phyloP scores from a whole-genome alignment of 2,329 filamentous ascomycete genomes.

The Penicillium sp. region DNA sequence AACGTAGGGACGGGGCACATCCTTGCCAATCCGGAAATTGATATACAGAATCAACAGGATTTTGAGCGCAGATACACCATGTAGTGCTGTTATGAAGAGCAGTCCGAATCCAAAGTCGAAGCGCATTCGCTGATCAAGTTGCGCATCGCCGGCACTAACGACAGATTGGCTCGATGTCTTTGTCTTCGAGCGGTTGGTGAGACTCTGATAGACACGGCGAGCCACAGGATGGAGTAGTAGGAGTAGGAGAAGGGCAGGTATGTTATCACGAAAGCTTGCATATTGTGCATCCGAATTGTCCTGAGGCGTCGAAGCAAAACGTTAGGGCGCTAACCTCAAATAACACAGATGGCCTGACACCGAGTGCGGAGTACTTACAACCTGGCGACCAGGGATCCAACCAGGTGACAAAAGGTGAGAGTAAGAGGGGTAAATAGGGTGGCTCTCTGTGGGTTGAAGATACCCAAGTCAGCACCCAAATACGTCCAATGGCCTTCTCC shows the following conservation, averaged over 20 bases:
- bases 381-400: slow-evolving; percentile 89
- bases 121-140: slow-evolving; percentile 65
- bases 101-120: slow-evolving; percentile 83
- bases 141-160: slow-evolving; percentile 48
- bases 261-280: slow-evolving; percentile 74
- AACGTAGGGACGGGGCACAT: slow-evolving; percentile 65
- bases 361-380: slow-evolving; percentile 54
- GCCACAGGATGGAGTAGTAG: slow-evolving; percentile 75
- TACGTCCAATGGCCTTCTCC: neutral
- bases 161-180: slow-evolving; percentile 16
- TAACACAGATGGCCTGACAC: neutral
- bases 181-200: slow-evolving; percentile 44
- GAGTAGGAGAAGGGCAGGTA: slow-evolving; percentile 73
- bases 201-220: slow-evolving; percentile 65
- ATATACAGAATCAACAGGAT: slow-evolving; percentile 72
- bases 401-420: slow-evolving; percentile 68
- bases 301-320: slow-evolving; percentile 43
- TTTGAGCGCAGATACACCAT: slow-evolving; percentile 83
- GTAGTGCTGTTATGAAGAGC: slow-evolving; percentile 71
- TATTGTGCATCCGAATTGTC: slow-evolving; percentile 92
- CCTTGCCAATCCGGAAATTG: slow-evolving; percentile 76
- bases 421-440: slow-evolving; percentile 76
- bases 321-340: slow-evolving; percentile 10
- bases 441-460: slow-evolving; percentile 56
- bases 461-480: slow-evolving; percentile 15